Conservation (phyloP, 1,139 yeast species). For the Debaryomyces singareniensis region DNA sequence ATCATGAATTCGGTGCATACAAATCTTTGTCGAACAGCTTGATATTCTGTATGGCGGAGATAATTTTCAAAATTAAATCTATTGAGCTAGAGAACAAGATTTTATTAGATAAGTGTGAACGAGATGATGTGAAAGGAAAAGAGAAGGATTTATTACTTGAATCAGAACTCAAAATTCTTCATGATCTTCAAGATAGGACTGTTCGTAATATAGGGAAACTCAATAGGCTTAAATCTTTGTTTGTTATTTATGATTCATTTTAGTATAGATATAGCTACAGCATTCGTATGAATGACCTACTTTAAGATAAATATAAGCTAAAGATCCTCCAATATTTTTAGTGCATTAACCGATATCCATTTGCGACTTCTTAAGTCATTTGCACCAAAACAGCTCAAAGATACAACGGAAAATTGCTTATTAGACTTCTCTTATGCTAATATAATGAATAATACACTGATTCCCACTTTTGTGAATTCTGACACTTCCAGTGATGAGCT, state of each 20-base stretch:
- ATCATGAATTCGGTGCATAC: conserved; percentile 57
- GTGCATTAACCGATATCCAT: too few species aligned
- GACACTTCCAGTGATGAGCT: too few species aligned
- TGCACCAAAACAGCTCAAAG: too few species aligned
- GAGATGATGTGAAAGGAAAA: conserved; percentile 85
- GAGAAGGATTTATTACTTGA: conserved; percentile 71
- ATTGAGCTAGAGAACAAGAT: conserved; percentile 60
- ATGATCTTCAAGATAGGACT: conserved; percentile 53
- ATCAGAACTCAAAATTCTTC: conserved; percentile 68
- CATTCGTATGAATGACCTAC: too few species aligned
- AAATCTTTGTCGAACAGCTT: conserved; percentile 34
- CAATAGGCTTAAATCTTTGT: conserved; percentile 47
- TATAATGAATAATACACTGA: too few species aligned
- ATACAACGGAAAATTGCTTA: too few species aligned
- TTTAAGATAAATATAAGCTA: too few species aligned
- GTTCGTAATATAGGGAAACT: conserved; percentile 47
- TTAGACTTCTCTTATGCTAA: too few species aligned
- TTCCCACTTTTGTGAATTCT: too few species aligned
- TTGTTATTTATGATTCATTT: conserved; percentile 43
- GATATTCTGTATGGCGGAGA: conserved; percentile 49
- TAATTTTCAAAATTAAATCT: conserved; percentile 48
- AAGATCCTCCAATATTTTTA: too few species aligned
- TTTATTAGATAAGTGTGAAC: conserved; percentile 69
- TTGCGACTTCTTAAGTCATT: too few species aligned
- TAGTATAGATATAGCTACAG: too few species aligned